Evolutionary conservation across 306 rosid genomes (phyloP), one percentile per base, ranked within the genome.

Genomic region (Sesbania bispinosa): DNA sequence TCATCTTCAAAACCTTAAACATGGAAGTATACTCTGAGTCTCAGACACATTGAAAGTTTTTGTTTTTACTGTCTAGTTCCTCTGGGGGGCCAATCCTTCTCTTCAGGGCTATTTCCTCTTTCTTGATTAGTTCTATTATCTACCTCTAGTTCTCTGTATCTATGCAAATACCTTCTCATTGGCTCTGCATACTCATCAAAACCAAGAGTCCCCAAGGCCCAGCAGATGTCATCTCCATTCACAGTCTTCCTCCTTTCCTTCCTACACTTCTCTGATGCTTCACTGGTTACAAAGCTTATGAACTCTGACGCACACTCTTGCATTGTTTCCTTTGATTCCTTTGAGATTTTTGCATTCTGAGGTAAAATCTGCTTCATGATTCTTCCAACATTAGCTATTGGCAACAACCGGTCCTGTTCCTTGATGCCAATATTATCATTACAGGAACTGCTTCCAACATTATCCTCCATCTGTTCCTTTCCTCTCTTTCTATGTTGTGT

Each of bases 231-330:
- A 45, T 93, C 98, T 0, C 98, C 98, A 36, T 93, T 93, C 48
- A 90, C 96, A 0, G 98, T 93, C 88, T 93, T 93, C 27, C 98
- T 77, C 87, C 91, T 88, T 82, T 93, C 98, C 47, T 88, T 86
- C 55, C 87, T 82, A 61, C 98, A 90, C 85, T 87, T 93, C 20
- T 93, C 97, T 0, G 98, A 88, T 0, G 98, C 98, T 38, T 93
- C 98, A n/a, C 98, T 90, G 0, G 98, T 93, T 6, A 90, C 98
- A 26, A 90, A 93, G 75, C 97, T 85, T 71, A 93, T 88, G 85
- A 93, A 93, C 93, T 93, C 97, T 0, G 98, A 93, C 27, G 82
- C 98, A 9, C 97, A 93, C 51, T 90, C 97, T 27, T 93, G 98
- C 98, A 88, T 88, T 53, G 93, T 93, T 61, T 93, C 98, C 77